A percentile compares a stretch with the other conserved stretches of the same genome.
These are phyloP conservation scores for Claviceps sp. DNA, from an alignment of 2,329 filamentous ascomycete genomes.

Conservation along the genomic window DNA sequence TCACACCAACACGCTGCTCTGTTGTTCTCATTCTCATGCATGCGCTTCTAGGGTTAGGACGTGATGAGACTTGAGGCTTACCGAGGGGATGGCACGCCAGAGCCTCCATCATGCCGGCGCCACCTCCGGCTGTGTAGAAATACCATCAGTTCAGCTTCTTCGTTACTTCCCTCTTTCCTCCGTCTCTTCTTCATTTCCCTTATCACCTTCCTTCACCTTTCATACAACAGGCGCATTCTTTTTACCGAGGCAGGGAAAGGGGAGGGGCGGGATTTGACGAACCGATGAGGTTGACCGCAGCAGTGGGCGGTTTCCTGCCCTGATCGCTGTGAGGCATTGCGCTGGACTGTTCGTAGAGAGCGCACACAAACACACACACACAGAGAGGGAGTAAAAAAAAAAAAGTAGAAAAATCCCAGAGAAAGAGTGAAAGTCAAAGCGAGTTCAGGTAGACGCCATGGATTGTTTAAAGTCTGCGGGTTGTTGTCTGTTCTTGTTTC, in stretches of 20 bases:
- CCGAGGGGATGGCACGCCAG: conserved; percentile 88
- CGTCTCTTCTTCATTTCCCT: too few species aligned
- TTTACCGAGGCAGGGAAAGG: background rate
- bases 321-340: conserved; percentile 22
- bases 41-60: too few species aligned
- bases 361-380: background rate
- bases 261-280: conserved; percentile 18
- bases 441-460: too few species aligned
- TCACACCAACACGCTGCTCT: too few species aligned
- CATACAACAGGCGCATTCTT: background rate
- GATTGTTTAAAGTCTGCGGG: too few species aligned
- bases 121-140: conserved; percentile 68
- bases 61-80: conserved; percentile 28
- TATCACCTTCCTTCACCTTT: too few species aligned
- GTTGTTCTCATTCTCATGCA: too few species aligned
- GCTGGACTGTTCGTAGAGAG: background rate
- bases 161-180: background rate
- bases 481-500: too few species aligned
- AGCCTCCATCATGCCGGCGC: conserved; percentile 98
- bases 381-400: background rate
- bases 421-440: background rate
- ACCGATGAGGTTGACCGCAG: conserved; percentile 86
- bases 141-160: background rate
- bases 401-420: background rate
- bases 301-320: conserved; percentile 66